These are phyloP conservation scores for Aechmea fasciata DNA, from an alignment of 176 grass and related monocot genomes.

Conservation along the genomic window DNA sequence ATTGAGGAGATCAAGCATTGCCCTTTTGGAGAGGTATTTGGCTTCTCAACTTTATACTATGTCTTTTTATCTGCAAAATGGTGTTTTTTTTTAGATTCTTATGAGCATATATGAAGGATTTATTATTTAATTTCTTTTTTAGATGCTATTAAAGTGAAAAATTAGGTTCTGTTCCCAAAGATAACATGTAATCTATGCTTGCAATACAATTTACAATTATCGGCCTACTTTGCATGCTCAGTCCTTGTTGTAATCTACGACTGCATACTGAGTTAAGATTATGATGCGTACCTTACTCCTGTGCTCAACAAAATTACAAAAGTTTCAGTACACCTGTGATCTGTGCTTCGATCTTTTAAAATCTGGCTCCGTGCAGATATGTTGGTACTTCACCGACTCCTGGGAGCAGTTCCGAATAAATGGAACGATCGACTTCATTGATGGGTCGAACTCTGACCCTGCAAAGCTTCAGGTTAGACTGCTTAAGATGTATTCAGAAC, in stretches of 20 bases:
- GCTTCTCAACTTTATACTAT: background rate
- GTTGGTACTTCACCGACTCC: slow-evolving; percentile 88
- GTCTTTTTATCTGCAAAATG: background rate
- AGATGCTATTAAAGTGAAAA: too few relatives aligned
- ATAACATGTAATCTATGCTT: too few relatives aligned
- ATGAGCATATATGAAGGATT: background rate
- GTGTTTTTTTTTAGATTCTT: background rate
- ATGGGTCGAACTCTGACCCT: slow-evolving; percentile 38
- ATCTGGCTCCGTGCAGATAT: slow-evolving; percentile 46
- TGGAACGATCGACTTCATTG: slow-evolving; percentile 59
- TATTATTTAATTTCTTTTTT: too few relatives aligned
- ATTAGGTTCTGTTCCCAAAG: too few relatives aligned
- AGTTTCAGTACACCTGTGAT: background rate
- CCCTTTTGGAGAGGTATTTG: slow-evolving; percentile 60
- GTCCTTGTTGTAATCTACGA: background rate
- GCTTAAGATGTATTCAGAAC: background rate
- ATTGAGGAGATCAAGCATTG: slow-evolving; percentile 56
- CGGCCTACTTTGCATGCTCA: background rate
- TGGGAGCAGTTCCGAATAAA: slow-evolving; percentile 95
- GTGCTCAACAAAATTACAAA: background rate
- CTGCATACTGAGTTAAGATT: background rate
- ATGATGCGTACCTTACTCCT: background rate
- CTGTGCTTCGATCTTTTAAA: background rate
- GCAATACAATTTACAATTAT: too few relatives aligned
- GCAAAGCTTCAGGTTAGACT: slow-evolving; percentile 69